These are phyloP conservation scores for Blastobotrys aristatus DNA, from an alignment of 1,139 yeast genomes.

Conservation along the genomic window DNA sequence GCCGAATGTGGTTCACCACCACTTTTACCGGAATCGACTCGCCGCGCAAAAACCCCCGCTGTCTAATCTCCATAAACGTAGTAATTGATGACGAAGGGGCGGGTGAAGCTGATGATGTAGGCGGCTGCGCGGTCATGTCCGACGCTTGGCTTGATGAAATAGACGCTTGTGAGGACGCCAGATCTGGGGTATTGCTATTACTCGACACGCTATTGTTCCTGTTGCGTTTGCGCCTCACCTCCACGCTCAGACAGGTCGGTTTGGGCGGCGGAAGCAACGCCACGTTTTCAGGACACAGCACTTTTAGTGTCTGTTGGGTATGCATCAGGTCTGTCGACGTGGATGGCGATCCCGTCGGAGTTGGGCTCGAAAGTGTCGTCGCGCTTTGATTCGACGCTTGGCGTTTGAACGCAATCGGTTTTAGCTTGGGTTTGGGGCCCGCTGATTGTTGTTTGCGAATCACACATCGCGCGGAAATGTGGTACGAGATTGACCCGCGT, in stretches of 20 bases:
- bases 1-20: conserved; percentile 61
- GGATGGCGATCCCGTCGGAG: neutral
- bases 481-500: conserved; percentile 73
- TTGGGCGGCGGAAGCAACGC: conserved; percentile 59
- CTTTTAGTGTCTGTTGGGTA: conserved; percentile 45
- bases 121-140: neutral
- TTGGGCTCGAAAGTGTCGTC: neutral
- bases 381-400: too few species aligned
- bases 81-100: conserved; percentile 20
- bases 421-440: neutral
- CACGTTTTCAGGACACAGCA: conserved; percentile 73
- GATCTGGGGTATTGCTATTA: neutral
- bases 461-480: conserved; percentile 43
- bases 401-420: neutral
- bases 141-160: conserved; percentile 1
- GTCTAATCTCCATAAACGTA: conserved; percentile 54
- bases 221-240: conserved; percentile 37
- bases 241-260: conserved; percentile 59
- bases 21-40: conserved; percentile 71
- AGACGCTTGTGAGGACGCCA: conserved; percentile 1
- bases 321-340: conserved; percentile 20
- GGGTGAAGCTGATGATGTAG: neutral
- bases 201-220: conserved; percentile 4
- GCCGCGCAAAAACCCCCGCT: conserved; percentile 71
- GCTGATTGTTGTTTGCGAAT: neutral